phyloP scores from a whole-genome alignment of 148 eudicot genomes.

The Diospyros lotus region DNA sequence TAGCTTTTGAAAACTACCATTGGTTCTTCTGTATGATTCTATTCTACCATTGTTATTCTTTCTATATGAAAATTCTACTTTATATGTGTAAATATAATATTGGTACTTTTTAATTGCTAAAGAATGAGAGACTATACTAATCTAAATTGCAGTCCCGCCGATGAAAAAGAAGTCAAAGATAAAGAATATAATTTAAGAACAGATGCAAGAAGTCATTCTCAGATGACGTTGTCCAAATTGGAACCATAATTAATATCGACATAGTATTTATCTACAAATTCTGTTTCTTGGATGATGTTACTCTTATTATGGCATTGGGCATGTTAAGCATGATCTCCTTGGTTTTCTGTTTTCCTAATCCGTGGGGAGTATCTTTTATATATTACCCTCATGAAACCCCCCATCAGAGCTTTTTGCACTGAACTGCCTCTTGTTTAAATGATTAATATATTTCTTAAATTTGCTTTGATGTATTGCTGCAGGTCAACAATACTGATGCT shows the following conservation, averaged over 20 bases:
- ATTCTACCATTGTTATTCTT: too few species aligned
- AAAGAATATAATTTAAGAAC: not conserved
- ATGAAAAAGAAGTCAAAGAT: not conserved
- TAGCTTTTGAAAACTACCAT: too few species aligned
- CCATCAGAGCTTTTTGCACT: too few species aligned
- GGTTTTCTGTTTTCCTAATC: not conserved
- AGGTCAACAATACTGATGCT: conserved; percentile 99
- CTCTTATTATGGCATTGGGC: too few species aligned
- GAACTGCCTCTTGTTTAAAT: not conserved
- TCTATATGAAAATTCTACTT: too few species aligned
- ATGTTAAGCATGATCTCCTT: not conserved
- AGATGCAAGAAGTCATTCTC: not conserved
- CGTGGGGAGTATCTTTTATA: not conserved
- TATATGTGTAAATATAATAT: too few species aligned
- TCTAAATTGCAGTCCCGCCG: not conserved
- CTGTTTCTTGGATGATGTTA: not conserved
- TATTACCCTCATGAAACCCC: not conserved
- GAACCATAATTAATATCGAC: not conserved
- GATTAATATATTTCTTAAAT: not conserved
- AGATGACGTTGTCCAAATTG: not conserved
- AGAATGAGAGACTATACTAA: not conserved
- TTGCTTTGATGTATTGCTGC: conserved; percentile 16
- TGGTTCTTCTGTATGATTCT: too few species aligned
- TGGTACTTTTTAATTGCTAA: not conserved
- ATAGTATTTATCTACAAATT: not conserved